Evolutionary conservation across 1,284 basidiomycete species (phyloP).

Genomic region (Ceratorhiza oryzae-sativae): DNA sequence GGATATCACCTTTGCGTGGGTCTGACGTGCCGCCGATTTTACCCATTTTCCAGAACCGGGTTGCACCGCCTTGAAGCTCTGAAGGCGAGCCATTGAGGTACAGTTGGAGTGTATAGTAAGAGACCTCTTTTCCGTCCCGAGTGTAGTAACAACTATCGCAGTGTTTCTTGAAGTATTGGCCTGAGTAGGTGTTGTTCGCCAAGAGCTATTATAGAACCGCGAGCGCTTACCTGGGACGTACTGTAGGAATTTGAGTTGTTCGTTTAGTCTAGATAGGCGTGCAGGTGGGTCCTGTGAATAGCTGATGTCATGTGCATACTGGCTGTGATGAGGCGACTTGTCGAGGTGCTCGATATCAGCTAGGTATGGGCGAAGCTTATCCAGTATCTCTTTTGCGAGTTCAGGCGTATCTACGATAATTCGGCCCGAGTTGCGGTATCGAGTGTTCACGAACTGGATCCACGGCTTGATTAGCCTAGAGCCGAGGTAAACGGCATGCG

Average conservation of each 20-base stretch:
- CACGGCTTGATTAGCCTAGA: not conserved
- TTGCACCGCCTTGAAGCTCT: slow-evolving; percentile 40
- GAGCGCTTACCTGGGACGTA: slow-evolving; percentile 30
- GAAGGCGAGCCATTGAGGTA: slow-evolving; percentile 39
- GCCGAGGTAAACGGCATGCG: not conserved
- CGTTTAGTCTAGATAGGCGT: slow-evolving; percentile 22
- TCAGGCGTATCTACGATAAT: slow-evolving; percentile 39
- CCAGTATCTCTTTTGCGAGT: slow-evolving; percentile 39
- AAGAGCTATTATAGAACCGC: not conserved
- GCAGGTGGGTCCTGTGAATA: slow-evolving; percentile 17
- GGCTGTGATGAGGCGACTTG: slow-evolving; percentile 10
- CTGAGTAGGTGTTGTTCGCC: not conserved
- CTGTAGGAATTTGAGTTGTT: slow-evolving; percentile 40
- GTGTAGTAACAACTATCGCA: slow-evolving; percentile 39
- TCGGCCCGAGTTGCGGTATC: slow-evolving; percentile 41
- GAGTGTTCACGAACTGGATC: slow-evolving; percentile 18
- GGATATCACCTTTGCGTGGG: slow-evolving; percentile 6
- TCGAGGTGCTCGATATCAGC: slow-evolving; percentile 36
- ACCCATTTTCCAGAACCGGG: slow-evolving; percentile 37
- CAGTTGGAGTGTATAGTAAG: slow-evolving; percentile 43
- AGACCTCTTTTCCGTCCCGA: slow-evolving; percentile 34
- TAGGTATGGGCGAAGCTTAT: slow-evolving; percentile 40
- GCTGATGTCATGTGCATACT: not conserved
- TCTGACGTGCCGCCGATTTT: not conserved
- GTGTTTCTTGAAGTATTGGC: slow-evolving; percentile 41